Percentiles rank a stretch among this genome's conserved stretches.
Conservation (phyloP, 2,329 filamentous ascomycete genomes). For the Sphaerulina populicola region DNA sequence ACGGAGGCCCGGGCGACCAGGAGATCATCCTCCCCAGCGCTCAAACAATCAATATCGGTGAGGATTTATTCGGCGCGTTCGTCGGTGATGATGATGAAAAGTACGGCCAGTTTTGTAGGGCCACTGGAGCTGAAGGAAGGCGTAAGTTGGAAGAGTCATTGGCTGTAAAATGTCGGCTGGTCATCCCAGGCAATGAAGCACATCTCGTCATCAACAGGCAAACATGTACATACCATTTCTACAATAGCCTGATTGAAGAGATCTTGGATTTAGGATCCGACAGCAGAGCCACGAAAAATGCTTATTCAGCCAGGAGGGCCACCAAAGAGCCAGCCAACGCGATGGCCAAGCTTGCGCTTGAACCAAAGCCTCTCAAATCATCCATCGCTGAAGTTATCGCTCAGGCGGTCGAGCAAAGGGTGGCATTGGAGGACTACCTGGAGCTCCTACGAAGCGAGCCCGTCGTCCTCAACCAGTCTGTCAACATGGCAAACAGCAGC, state of each 20-base stretch:
- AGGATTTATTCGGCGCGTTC: conserved; percentile 2
- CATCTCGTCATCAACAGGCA: background rate
- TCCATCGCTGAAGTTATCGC: too few relatives aligned
- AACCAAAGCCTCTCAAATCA: too few relatives aligned
- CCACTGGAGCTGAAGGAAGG: background rate
- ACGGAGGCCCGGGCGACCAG: conserved; percentile 8
- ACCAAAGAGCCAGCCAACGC: background rate
- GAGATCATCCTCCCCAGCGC: background rate
- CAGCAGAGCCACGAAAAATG: background rate
- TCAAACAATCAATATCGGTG: background rate
- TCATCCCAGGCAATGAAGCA: conserved; percentile 10
- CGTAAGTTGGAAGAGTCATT: too few relatives aligned
- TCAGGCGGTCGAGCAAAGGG: too few relatives aligned
- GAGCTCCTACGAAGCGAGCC: too few relatives aligned
- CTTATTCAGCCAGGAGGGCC: background rate
- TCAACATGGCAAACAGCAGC: too few relatives aligned
- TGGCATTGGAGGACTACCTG: too few relatives aligned
- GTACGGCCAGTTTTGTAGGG: conserved; percentile 6
- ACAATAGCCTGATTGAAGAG: conserved; percentile 15
- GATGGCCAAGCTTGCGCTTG: too few relatives aligned
- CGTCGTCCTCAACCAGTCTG: too few relatives aligned
- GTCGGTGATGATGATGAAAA: conserved; percentile 1
- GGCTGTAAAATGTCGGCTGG: background rate
- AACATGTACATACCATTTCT: background rate
- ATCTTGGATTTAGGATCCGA: conserved; percentile 9